phyloP scores from a whole-genome alignment of 352 stramenopile species.

The Phytophthora kernoviae region DNA sequence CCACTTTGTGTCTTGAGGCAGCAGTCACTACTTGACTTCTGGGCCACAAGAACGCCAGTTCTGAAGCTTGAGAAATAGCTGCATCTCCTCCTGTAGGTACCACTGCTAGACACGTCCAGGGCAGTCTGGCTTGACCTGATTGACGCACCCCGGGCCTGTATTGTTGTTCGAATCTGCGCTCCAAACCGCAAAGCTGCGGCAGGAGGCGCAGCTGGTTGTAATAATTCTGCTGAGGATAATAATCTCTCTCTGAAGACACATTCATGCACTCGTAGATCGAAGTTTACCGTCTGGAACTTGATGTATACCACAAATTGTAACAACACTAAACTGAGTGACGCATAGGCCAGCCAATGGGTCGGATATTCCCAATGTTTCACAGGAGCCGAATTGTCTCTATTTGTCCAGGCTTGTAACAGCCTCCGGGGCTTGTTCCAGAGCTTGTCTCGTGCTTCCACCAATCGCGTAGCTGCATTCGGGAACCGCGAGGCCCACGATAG shows the following conservation, averaged over 20 bases:
- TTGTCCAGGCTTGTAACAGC: constrained; percentile 29
- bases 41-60: constrained; percentile 63
- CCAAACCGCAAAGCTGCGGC: constrained; percentile 49
- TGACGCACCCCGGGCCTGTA: constrained; percentile 29
- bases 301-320: constrained; percentile 52
- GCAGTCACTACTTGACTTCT: constrained; percentile 53
- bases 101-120: constrained; percentile 68
- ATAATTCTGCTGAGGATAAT: constrained; percentile 38
- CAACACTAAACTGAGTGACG: constrained; percentile 48
- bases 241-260: constrained; percentile 66
- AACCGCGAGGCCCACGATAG: constrained; percentile 28
- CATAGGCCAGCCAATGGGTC: constrained; percentile 70
- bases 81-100: constrained; percentile 41
- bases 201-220: constrained; percentile 23
- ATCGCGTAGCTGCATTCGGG: constrained; percentile 19
- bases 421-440: constrained; percentile 10
- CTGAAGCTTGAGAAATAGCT: constrained; percentile 30
- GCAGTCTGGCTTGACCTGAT: constrained; percentile 43
- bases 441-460: constrained; percentile 22
- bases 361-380: constrained; percentile 73
- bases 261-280: constrained; percentile 67
- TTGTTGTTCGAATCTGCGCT: constrained; percentile 73
- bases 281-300: constrained; percentile 51
- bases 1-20: constrained; percentile 28
- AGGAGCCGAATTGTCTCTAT: constrained; percentile 22